Conservation (phyloP, 2,329 filamentous ascomycete genomes). For the Plectosphaerella plurivora region DNA sequence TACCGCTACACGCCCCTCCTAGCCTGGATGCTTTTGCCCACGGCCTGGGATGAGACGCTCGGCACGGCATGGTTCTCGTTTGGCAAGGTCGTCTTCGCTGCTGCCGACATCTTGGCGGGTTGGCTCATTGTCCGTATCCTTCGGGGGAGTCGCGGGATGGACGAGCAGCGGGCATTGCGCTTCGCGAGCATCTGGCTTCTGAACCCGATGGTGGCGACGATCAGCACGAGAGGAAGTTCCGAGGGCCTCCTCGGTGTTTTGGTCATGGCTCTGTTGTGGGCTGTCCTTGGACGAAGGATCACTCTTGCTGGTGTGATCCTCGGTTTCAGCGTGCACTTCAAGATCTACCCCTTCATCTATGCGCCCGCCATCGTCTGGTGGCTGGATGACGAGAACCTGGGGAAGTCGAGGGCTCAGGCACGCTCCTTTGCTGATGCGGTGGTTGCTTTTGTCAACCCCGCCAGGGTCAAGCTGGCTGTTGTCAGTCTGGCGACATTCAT, state of each 20-base stretch:
- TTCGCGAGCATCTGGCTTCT: conserved; percentile 89
- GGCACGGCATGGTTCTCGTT: conserved; percentile 63
- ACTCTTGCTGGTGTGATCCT: conserved; percentile 68
- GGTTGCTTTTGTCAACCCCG: conserved; percentile 41
- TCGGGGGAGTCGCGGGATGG: conserved; percentile 37
- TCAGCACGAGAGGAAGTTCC: conserved; percentile 90
- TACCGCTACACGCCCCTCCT: conserved; percentile 96
- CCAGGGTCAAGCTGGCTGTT: conserved; percentile 53
- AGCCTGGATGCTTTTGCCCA: conserved; percentile 86
- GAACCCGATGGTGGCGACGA: conserved; percentile 97
- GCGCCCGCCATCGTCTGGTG: conserved; percentile 77
- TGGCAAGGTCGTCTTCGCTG: conserved; percentile 82
- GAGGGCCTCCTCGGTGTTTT: conserved; percentile 86
- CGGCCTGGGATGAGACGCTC: conserved; percentile 48
- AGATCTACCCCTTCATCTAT: conserved; percentile 98
- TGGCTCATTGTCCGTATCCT: conserved; percentile 60
- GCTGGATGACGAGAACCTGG: conserved; percentile 57
- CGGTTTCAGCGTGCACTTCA: conserved; percentile 88
- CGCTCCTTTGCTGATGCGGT: background rate
- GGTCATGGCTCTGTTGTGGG: conserved; percentile 80
- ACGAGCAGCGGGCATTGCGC: conserved; percentile 54
- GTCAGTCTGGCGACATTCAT: conserved; percentile 71
- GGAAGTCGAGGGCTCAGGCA: conserved; percentile 4
- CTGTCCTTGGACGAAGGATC: conserved; percentile 61
- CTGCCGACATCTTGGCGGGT: conserved; percentile 79